Base-by-base conservation (phyloP, 345 rosid species). In the Syzygium aqueum region DNA sequence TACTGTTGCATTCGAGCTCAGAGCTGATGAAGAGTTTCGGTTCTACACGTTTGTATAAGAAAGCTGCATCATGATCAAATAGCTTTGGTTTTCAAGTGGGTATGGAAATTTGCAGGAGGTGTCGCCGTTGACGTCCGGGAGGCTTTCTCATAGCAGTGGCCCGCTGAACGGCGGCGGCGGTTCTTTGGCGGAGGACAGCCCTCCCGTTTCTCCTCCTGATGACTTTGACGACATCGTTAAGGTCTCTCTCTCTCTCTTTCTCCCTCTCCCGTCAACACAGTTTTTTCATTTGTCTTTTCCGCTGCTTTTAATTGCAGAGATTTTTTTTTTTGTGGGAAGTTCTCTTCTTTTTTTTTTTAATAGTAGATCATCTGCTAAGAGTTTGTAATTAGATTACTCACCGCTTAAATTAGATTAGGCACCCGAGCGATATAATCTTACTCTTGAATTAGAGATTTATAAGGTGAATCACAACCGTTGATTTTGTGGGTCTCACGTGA, bases 131-230 rank as follows among this genome's bases (percentile, higher is more conserved):
- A 94, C 98, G 40, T 97, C 99, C 27, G 99, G 99, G 54, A 94
- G 98, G 93, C 95, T 96, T 46, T 97, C 99, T 73, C 98, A 96
- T 90, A 97, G 99, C 80, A 96, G 98, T 61, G 99, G 98, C 13
- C 98, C 98, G 82, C 91, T 95, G 91, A 93, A 93, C 37, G 90
- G 90, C 3, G 93, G 93, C 59, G 92, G 91, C 37, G 90, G 90
- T 2, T 92, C 92, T 51, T 94, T 95, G 56, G 95, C 92, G 89
- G 92, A 92, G 13, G 98, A 96, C 84, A 97, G 97, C 77, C 96
- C 98, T 22, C 98, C 98, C 13, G 90, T 93, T 59, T 97, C 99
- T 51, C 98, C 98, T 3, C 93, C 97, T 12, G 97, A 97, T 53
- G 99, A 97, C 53, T 95, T 94, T 19, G 98, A 97, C 90, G 99